Evolutionary conservation across 2,329 filamentous ascomycete species (phyloP).

Genomic region (Pezicula neosporulosa): DNA sequence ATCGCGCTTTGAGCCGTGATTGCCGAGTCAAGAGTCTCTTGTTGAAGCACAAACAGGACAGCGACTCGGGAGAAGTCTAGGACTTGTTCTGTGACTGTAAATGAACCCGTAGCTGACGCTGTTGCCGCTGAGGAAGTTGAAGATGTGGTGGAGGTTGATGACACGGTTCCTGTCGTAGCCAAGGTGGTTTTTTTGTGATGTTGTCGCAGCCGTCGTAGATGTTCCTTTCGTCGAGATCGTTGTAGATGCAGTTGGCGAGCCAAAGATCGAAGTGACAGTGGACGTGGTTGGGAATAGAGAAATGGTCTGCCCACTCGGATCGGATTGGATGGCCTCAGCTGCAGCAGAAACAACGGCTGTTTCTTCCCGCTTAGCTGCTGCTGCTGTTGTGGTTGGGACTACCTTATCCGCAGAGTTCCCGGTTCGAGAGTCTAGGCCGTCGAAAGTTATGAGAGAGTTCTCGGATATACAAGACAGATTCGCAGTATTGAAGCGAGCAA

Average conservation of each 20-base stretch:
- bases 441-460: conserved; percentile 85
- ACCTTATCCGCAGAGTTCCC: conserved; percentile 12
- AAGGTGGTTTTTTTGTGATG: conserved; percentile 6
- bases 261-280: not conserved
- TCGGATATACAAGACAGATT: conserved; percentile 79
- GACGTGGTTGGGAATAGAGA: not conserved
- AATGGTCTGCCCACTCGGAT: not conserved
- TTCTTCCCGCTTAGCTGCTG: conserved; percentile 1
- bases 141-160: conserved; percentile 8
- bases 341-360: conserved; percentile 6
- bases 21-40: conserved; percentile 46
- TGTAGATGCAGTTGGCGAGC: conserved; percentile 4
- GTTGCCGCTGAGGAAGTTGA: conserved; percentile 14
- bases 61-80: conserved; percentile 62
- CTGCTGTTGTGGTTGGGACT: conserved; percentile 3
- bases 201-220: conserved; percentile 8
- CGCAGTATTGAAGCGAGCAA: conserved; percentile 71
- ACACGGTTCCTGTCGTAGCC: conserved; percentile 5
- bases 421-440: conserved; percentile 40
- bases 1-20: conserved; percentile 50
- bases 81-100: conserved; percentile 50
- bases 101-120: conserved; percentile 27
- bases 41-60: conserved; percentile 59
- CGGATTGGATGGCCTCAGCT: not conserved
- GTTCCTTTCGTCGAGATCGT: not conserved